These are phyloP conservation scores for Canavalia gladiata DNA, from an alignment of 306 rosid species.

Conservation along the genomic window DNA sequence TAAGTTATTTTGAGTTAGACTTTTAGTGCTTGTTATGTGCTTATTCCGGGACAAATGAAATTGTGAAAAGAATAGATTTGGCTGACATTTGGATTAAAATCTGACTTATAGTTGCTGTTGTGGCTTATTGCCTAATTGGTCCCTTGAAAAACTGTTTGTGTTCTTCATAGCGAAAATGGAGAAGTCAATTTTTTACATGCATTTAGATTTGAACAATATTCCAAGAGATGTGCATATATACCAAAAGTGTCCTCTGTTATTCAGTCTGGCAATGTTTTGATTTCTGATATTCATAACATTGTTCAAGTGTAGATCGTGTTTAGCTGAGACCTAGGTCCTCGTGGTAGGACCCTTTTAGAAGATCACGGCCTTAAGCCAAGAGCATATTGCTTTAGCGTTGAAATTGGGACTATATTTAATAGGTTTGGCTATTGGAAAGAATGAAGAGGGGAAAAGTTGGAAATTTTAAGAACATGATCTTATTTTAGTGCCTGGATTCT, in stretches of 20 bases:
- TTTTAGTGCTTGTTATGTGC: slow-evolving; percentile 2
- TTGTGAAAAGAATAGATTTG: slow-evolving; percentile 11
- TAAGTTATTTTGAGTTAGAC: not conserved
- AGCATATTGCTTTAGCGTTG: not conserved
- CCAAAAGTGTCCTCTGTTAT: not conserved
- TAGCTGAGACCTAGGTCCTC: slow-evolving; percentile 3
- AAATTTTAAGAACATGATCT: slow-evolving; percentile 13
- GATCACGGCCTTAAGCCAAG: not conserved
- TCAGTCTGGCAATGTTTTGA: not conserved
- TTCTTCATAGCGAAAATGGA: slow-evolving; percentile 16
- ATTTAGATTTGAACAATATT: slow-evolving; percentile 2
- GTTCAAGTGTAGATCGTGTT: not conserved
- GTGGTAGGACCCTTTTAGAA: not conserved
- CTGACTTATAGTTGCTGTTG: not conserved
- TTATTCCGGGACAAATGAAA: slow-evolving; percentile 5
- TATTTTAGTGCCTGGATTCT: slow-evolving; percentile 17
- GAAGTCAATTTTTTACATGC: not conserved
- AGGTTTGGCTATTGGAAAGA: not conserved
- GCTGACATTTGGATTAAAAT: slow-evolving; percentile 21
- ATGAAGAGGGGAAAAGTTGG: not conserved
- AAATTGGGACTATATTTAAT: not conserved
- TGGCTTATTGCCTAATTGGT: slow-evolving; percentile 5
- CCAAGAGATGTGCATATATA: not conserved
- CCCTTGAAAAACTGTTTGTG: slow-evolving; percentile 1
- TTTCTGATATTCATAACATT: slow-evolving; percentile 8